Evolutionary conservation across 2,329 filamentous ascomycete species (phyloP).

Genomic region (Helicocarpus griseus): DNA sequence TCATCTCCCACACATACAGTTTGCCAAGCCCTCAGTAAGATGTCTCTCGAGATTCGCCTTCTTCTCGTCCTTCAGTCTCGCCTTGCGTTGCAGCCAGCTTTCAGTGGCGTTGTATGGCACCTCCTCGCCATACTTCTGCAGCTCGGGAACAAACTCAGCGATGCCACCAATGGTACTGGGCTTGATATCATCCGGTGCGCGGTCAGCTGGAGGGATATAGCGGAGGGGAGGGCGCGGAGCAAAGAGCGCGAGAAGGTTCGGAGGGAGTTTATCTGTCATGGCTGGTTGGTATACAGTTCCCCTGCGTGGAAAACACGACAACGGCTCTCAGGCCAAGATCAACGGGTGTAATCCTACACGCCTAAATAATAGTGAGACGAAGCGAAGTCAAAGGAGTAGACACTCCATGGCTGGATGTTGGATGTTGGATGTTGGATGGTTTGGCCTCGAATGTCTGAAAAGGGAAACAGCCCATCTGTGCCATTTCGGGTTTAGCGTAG

Average conservation of each 20-base stretch:
- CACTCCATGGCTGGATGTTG: neutral
- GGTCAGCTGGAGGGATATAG: constrained; percentile 75
- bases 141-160: constrained; percentile 61
- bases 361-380: neutral
- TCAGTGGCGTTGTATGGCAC: constrained; percentile 74
- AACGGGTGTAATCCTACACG: neutral
- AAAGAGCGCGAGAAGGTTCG: constrained; percentile 86
- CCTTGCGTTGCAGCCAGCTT: constrained; percentile 82
- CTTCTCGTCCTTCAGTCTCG: constrained; percentile 75
- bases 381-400: neutral
- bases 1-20: too few species aligned
- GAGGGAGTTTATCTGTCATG: constrained; percentile 96
- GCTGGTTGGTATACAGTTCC: neutral
- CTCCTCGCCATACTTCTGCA: constrained; percentile 68
- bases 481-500: neutral
- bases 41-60: constrained; percentile 56
- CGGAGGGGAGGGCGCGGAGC: constrained; percentile 85
- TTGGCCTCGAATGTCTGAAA: neutral
- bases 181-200: constrained; percentile 70
- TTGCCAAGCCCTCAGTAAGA: constrained; percentile 52
- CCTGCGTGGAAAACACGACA: neutral
- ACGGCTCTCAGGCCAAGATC: neutral
- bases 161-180: constrained; percentile 65
- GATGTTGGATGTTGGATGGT: neutral
- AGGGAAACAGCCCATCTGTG: neutral